Base-by-base conservation (phyloP, 495 filamentous ascomycete genomes). In the Pseudevernia furfuracea region DNA sequence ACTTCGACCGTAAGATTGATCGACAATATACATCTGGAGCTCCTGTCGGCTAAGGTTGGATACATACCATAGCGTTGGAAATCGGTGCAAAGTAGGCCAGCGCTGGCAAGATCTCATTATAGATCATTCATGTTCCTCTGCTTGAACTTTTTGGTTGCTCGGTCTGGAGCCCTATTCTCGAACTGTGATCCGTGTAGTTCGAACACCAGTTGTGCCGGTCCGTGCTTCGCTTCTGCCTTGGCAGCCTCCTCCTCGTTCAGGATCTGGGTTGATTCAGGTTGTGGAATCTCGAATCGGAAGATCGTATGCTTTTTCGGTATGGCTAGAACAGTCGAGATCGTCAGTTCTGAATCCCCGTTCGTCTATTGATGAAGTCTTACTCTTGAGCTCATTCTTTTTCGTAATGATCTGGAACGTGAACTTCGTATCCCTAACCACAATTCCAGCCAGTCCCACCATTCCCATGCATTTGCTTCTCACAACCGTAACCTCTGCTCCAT, bases 141-240 rank as follows among this genome's bases (percentile, higher is more conserved):
- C 75, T 94, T 96, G 75, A 96, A 93, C 75, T 97, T 96, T 78
- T 87, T 93, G 67, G 87, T 92, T 38, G 89, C 90, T 43, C 94
- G 79, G 70, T 97, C 92, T 10, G 88, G 86, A 14, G 93, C 85
- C 37, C 90, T 82, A 69, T 85, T 87, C 79, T 89, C 81, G 71
- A 97, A 94, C 69, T 93, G 89, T 65, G 87, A 87, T 21, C 94
- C 94, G 68, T 92, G 87, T 1, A 97, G 77, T 74, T 97, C 92
- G 69, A 97, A 96, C 5, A 88, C 80, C 69, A 97, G 74, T 70
- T 63, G 32, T 72, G 66, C 76, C 64, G 46, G 59, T 30, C 61
- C 62, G 14, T 48, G 32, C 15, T 59, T 66, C 21, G 60, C 49
- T 43, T 66, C 64, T 17, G 76, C 73, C 46, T 74, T 73, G 12